Conservation (phyloP, 2,329 filamentous ascomycete genomes). For the Bipolaris victoriae region DNA sequence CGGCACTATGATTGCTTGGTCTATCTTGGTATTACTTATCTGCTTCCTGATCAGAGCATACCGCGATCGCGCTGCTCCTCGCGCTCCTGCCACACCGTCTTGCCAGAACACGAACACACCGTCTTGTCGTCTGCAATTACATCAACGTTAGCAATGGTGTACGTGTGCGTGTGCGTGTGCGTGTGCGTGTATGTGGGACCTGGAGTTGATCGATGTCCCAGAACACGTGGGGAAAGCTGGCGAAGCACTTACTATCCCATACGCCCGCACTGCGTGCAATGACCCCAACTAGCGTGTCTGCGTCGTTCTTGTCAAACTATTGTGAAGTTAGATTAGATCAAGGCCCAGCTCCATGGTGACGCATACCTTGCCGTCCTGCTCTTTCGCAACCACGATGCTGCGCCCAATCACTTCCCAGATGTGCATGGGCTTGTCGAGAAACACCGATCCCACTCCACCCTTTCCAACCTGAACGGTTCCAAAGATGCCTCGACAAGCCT, state of each 20-base stretch:
- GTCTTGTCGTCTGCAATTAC: slow-evolving; percentile 75
- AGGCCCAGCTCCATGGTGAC: slow-evolving; percentile 37
- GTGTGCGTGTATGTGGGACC: too few relatives aligned
- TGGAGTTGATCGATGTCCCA: background rate
- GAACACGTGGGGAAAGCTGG: slow-evolving; percentile 3
- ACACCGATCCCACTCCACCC: slow-evolving; percentile 77
- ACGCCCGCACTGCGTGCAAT: slow-evolving; percentile 96
- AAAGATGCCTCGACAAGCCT: slow-evolving; percentile 66
- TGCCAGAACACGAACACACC: slow-evolving; percentile 95
- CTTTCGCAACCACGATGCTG: slow-evolving; percentile 83
- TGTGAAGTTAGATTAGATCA: slow-evolving; percentile 48
- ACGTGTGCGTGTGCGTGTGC: too few relatives aligned
- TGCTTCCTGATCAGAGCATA: slow-evolving; percentile 75
- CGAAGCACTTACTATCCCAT: slow-evolving; percentile 69
- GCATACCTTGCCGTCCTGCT: slow-evolving; percentile 59
- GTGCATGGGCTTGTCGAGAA: slow-evolving; percentile 80
- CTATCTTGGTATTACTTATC: slow-evolving; percentile 22
- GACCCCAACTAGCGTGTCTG: slow-evolving; percentile 87
- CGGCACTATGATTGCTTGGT: slow-evolving; percentile 26
- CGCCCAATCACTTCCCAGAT: slow-evolving; percentile 97
- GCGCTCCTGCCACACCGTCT: slow-evolving; percentile 97
- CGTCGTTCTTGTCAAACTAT: slow-evolving; percentile 65
- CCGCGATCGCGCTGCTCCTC: slow-evolving; percentile 87
- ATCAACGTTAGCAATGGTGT: slow-evolving; percentile 4
- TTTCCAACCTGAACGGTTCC: slow-evolving; percentile 77